Conservation (phyloP, 2,329 filamentous ascomycete species). For the Penicillium sclerotigenum region DNA sequence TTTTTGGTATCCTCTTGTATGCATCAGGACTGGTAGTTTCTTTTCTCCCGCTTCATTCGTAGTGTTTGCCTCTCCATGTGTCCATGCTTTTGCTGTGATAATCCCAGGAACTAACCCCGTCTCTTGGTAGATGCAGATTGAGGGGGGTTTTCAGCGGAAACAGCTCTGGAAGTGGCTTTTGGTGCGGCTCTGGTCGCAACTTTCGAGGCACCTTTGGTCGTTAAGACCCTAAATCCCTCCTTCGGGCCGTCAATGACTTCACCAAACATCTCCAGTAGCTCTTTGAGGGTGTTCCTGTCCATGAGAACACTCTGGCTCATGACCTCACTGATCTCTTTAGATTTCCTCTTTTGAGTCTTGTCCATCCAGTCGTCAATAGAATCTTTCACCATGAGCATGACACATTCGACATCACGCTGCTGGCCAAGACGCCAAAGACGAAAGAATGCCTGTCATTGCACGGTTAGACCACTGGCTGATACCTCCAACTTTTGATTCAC, state of each 20-base stretch:
- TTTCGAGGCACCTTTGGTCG: background rate
- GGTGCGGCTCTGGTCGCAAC: background rate
- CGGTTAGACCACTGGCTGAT: no score
- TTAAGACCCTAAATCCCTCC: background rate
- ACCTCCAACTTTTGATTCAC: no score
- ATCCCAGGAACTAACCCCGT: background rate
- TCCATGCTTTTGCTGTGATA: background rate
- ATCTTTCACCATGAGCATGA: constrained; percentile 54
- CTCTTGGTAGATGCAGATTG: background rate
- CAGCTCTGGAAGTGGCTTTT: background rate
- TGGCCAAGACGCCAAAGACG: constrained; percentile 67
- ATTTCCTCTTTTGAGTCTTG: constrained; percentile 56
- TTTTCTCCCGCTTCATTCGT: no score
- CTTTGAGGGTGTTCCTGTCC: constrained; percentile 11
- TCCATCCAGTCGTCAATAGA: constrained; percentile 59
- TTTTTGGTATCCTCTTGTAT: background rate
- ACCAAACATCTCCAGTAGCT: constrained; percentile 28
- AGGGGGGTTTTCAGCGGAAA: background rate
- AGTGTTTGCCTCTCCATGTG: no score
- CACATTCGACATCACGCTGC: constrained; percentile 55
- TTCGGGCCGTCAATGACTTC: background rate
- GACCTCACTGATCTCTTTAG: constrained; percentile 19
- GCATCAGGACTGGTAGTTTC: background rate
- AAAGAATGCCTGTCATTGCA: constrained; percentile 44
- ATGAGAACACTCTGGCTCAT: constrained; percentile 24